Conservation (phyloP, 2,329 filamentous ascomycete species). For the Verticillium nonalfalfae region DNA sequence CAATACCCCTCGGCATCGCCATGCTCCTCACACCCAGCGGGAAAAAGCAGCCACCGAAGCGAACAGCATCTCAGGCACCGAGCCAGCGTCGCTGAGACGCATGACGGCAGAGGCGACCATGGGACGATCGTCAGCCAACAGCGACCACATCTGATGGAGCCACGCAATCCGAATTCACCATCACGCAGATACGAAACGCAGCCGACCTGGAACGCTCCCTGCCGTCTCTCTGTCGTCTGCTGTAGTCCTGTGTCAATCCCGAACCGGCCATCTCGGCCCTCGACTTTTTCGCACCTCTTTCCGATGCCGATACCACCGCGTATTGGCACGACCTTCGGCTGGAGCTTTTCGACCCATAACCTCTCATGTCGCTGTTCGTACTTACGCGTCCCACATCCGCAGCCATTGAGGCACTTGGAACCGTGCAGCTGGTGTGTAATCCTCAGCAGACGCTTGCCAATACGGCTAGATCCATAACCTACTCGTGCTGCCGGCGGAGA, state of each 20-base stretch:
- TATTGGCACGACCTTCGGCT: conserved; percentile 15
- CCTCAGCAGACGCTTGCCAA: conserved; percentile 18
- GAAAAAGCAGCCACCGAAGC: background rate
- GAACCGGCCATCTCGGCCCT: conserved; percentile 18
- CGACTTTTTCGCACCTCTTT: conserved; percentile 19
- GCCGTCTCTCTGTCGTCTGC: conserved; percentile 13
- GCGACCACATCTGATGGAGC: background rate
- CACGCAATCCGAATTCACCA: background rate
- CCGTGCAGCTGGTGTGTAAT: conserved; percentile 13
- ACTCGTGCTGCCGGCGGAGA: conserved; percentile 15
- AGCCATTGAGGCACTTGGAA: conserved; percentile 9
- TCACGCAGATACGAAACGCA: conserved; percentile 1
- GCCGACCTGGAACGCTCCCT: conserved; percentile 10
- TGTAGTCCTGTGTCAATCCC: conserved; percentile 19
- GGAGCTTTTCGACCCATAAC: background rate
- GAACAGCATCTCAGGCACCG: background rate
- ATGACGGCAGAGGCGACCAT: background rate
- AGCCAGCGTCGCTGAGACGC: background rate
- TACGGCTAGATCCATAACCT: conserved; percentile 20
- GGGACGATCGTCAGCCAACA: background rate
- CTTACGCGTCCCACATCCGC: background rate
- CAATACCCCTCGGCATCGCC: conserved; percentile 14
- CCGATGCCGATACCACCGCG: conserved; percentile 12
- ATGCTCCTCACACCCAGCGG: conserved; percentile 9
- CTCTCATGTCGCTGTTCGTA: conserved; percentile 12